Evolutionary conservation across 23 red algal species (phyloP).

Genomic region (Gracilaria gracilis): DNA sequence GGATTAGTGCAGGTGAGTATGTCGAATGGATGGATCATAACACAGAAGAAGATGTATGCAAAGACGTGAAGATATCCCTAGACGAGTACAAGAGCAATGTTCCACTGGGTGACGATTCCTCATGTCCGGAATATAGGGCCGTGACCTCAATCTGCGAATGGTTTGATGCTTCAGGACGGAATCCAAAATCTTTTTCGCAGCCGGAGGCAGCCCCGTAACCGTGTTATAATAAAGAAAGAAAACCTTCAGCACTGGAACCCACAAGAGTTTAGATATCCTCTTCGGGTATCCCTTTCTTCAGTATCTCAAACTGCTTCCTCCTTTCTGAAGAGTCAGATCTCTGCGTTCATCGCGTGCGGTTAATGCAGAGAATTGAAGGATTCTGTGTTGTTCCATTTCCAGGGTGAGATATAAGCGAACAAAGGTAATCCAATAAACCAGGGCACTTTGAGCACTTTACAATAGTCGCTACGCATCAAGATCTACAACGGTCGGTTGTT

Average conservation of each 20-base stretch:
- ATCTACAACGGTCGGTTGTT: slow-evolving; percentile 18
- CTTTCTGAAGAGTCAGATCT: no score
- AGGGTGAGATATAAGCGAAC: no score
- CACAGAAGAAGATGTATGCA: slow-evolving; percentile 54
- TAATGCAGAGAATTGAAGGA: no score
- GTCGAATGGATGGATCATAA: slow-evolving; percentile 43
- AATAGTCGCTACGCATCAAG: slow-evolving; percentile 16
- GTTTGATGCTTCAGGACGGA: background rate
- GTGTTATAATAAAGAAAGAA: background rate
- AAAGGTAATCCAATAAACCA: background rate
- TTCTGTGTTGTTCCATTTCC: no score
- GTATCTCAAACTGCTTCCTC: no score
- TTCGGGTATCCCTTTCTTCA: no score
- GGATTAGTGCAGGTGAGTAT: slow-evolving; percentile 35
- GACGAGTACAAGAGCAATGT: slow-evolving; percentile 24
- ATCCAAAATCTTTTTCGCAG: background rate
- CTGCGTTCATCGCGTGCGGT: no score
- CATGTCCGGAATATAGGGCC: slow-evolving; percentile 47
- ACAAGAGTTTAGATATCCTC: no score
- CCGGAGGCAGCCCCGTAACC: background rate
- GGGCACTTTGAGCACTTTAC: background rate
- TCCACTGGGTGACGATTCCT: background rate
- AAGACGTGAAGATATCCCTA: slow-evolving; percentile 45
- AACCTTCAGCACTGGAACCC: background rate
- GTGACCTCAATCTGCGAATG: slow-evolving; percentile 30